A percentile compares a stretch with the other conserved stretches of the same genome.
phyloP scores from a whole-genome alignment of 2,329 filamentous ascomycete genomes.

The Fusarium sp. region DNA sequence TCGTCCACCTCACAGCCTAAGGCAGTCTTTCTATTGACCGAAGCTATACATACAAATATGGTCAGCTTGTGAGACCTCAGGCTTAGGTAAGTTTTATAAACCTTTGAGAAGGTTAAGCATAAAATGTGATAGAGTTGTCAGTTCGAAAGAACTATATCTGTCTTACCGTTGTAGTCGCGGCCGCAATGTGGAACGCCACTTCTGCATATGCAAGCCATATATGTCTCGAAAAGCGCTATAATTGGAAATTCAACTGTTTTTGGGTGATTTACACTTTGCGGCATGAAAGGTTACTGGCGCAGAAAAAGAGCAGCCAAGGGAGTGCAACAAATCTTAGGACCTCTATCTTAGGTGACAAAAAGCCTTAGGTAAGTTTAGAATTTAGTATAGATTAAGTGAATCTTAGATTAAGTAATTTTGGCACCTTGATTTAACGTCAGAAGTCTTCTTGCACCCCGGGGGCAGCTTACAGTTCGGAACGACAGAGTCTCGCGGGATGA shows the following conservation, averaged over 20 bases:
- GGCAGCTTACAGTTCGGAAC: neutral
- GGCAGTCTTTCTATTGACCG: too few species aligned
- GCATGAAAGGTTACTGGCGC: neutral
- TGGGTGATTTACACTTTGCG: neutral
- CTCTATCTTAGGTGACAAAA: too few species aligned
- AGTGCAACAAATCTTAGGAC: too few species aligned
- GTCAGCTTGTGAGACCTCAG: too few species aligned
- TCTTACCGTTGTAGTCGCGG: neutral
- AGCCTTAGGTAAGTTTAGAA: too few species aligned
- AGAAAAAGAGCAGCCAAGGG: neutral
- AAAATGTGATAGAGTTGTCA: neutral
- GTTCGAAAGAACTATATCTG: neutral
- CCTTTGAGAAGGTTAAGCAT: neutral
- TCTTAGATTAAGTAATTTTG: too few species aligned
- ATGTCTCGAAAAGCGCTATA: fast-evolving
- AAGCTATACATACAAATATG: too few species aligned
- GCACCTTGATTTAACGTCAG: too few species aligned
- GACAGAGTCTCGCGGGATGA: neutral
- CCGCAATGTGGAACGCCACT: neutral
- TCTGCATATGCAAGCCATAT: neutral
- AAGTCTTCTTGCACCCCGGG: too few species aligned
- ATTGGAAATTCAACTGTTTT: neutral
- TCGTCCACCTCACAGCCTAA: neutral
- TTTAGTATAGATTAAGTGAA: too few species aligned
- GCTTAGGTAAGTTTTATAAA: neutral